Conservation (phyloP, 805 yeast species). For the Pichia occidentalis region DNA sequence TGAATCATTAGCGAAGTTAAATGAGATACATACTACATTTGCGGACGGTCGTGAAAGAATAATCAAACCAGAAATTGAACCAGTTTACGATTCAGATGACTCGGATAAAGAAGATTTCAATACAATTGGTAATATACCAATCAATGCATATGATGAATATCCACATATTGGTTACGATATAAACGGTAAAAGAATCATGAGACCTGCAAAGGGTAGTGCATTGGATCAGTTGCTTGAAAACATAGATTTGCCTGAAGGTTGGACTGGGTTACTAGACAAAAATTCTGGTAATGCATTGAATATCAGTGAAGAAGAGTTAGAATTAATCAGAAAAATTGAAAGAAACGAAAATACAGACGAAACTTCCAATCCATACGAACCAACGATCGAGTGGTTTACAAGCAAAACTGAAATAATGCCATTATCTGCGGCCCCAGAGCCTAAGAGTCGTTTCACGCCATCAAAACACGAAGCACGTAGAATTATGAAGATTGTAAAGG, state of each 20-base stretch:
- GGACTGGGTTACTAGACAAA: constrained; percentile 95
- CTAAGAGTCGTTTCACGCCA: constrained; percentile 93
- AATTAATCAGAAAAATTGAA: constrained; percentile 79
- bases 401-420: constrained; percentile 83
- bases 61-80: constrained; percentile 84
- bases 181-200: constrained; percentile 96
- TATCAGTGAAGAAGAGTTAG: constrained; percentile 79
- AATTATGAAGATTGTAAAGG: constrained; percentile 92
- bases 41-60: constrained; percentile 79
- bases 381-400: constrained; percentile 93
- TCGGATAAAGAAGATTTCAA: constrained; percentile 73
- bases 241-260: constrained; percentile 94
- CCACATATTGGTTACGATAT: constrained; percentile 97
- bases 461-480: constrained; percentile 95
- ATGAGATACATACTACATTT: constrained; percentile 40
- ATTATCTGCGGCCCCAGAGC: constrained; percentile 88
- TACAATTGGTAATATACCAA: constrained; percentile 90
- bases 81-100: constrained; percentile 93
- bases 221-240: constrained; percentile 82
- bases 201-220: constrained; percentile 97
- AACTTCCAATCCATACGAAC: constrained; percentile 79
- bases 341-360: constrained; percentile 80
- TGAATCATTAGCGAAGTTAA: constrained; percentile 27
- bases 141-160: constrained; percentile 91
- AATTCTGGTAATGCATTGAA: constrained; percentile 82